A percentile compares a stretch with the other conserved stretches of the same genome.
Evolutionary conservation across 169 alveolate species (phyloP).

Genomic region (Plasmodium fragile): DNA sequence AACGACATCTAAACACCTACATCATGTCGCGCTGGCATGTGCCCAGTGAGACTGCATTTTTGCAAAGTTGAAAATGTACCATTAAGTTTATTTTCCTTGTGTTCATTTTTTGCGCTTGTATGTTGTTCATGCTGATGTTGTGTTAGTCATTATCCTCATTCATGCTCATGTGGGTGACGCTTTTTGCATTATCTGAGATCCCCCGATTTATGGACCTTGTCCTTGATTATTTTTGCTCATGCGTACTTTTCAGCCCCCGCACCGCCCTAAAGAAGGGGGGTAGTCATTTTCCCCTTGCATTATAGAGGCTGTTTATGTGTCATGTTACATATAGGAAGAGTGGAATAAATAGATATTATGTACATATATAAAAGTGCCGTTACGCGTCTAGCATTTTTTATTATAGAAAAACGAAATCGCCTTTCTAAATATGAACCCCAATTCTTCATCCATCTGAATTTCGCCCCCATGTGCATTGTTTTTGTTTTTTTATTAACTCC

Average conservation of each 20-base stretch:
- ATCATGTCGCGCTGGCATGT: background rate
- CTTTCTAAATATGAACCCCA: background rate
- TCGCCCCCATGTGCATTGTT: background rate
- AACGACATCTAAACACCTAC: background rate
- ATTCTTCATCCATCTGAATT: background rate
- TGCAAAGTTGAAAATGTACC: background rate
- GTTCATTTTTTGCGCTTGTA: background rate
- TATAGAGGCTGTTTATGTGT: background rate
- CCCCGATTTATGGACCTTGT: background rate
- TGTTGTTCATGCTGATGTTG: background rate
- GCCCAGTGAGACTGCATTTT: background rate
- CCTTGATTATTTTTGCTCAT: background rate
- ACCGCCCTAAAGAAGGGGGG: background rate
- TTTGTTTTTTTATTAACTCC: background rate
- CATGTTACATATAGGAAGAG: background rate
- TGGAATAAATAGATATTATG: background rate
- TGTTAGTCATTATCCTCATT: background rate
- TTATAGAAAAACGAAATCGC: background rate
- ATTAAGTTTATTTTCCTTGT: background rate
- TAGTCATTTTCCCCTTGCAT: background rate
- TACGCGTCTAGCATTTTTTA: background rate
- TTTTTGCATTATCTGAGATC: background rate
- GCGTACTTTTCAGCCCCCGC: background rate
- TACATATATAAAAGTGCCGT: background rate
- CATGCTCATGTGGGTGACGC: background rate